Base-by-base conservation (phyloP, 176 grass and related monocot species). In the Oropetium thomaeum region DNA sequence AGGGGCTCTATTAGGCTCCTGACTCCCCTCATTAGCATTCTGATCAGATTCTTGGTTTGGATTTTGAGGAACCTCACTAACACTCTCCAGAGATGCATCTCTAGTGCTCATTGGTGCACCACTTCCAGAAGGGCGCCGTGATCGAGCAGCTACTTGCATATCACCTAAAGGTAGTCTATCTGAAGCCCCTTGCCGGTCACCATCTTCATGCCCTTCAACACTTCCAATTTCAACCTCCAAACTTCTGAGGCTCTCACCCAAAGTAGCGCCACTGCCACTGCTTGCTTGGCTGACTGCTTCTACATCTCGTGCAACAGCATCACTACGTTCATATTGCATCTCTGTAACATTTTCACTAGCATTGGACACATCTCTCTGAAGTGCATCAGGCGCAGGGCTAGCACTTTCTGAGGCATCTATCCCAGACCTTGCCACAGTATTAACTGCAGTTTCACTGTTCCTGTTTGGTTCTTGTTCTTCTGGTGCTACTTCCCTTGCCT, bases 201-300 rank as follows among this genome's bases (percentile, higher is more conserved):
- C 87, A 75, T 98, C 95, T 75, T 98, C 96, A 81, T 99, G 96
- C 53, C 96, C 92, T 69, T 99, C 96, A 70, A 88, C 89, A 88
- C 92, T 99, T 79, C 96, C 96, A 70, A 99, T 92, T 88, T 99
- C 96, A 16, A 99, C 96, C 52, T 99, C 96, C 73, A 99, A 89
- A 75, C 96, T 99, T 70, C 92, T 85, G 38, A 99, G 89, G 82
- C 91, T 95, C 77, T 96, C 92, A 51, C 96, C 96, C 61, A 99
- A 81, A 45, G 96, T 99, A 61, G 96, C 92, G 59, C 96, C 96
- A 84, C 96, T 99, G 39, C 90, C 96, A 77, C 96, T 99, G 79
- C 92, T 99, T 65, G 92, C 96, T 72, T 99, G 96, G 84, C 96
- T 96, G 20, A 99, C 79, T 20, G 92, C 91, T 89, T 98, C 96